Evolutionary conservation across 768 basidiomycete genomes (phyloP).

Genomic region (Suillus bovinus): DNA sequence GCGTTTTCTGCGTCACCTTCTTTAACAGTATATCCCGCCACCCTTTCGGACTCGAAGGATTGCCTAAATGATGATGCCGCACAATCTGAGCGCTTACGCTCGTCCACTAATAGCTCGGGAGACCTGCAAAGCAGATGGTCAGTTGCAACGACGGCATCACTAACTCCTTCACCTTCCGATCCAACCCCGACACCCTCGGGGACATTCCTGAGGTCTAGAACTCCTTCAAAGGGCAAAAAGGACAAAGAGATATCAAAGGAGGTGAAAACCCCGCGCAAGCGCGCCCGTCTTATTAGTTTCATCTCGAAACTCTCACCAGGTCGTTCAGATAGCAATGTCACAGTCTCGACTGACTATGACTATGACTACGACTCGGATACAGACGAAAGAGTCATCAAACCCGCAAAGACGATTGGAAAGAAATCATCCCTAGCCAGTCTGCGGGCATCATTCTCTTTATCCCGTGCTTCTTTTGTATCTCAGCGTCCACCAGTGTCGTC

Average conservation of each 20-base stretch:
- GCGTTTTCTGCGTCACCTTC: constrained; percentile 6
- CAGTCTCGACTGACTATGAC: constrained; percentile 22
- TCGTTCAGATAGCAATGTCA: constrained; percentile 22
- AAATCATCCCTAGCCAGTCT: constrained; percentile 33
- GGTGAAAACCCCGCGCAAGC: constrained; percentile 30
- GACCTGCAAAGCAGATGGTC: constrained; percentile 25
- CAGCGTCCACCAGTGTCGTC: constrained; percentile 24
- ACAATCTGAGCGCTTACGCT: constrained; percentile 10
- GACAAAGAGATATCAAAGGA: constrained; percentile 12
- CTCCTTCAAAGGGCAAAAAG: constrained; percentile 20
- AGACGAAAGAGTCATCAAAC: constrained; percentile 18
- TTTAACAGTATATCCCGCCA: constrained; percentile 13
- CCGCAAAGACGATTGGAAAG: constrained; percentile 26
- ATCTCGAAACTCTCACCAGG: constrained; percentile 33
- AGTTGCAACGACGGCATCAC: constrained; percentile 32
- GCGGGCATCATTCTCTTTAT: constrained; percentile 30
- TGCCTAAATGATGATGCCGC: constrained; percentile 2
- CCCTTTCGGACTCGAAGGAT: constrained; percentile 1
- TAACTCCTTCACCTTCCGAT: constrained; percentile 20
- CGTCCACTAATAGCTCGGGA: constrained; percentile 3
- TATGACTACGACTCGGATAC: constrained; percentile 29
- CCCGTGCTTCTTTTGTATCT: constrained; percentile 29
- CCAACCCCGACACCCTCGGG: constrained; percentile 11
- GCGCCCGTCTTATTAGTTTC: constrained; percentile 33
- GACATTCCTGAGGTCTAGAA: constrained; percentile 13